Conservation (phyloP, 352 stramenopile species). For the Elongisporangium senticosum region DNA sequence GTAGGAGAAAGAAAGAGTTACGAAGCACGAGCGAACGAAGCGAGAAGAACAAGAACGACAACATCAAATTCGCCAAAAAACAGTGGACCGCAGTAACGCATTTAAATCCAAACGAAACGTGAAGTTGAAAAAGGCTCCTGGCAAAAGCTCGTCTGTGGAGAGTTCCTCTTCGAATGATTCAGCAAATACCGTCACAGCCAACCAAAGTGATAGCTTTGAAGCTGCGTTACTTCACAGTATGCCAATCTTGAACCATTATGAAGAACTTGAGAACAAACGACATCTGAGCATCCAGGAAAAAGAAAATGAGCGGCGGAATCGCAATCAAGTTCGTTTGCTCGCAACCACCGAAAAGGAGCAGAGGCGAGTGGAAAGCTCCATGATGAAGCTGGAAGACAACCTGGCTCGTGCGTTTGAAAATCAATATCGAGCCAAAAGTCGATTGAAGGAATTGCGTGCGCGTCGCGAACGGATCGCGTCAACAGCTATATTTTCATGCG, state of each 20-base stretch:
- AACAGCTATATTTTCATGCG: constrained; percentile 27
- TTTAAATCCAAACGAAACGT: constrained; percentile 10
- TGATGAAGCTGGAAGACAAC: constrained; percentile 47
- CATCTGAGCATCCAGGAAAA: constrained; percentile 14
- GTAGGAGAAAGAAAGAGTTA: constrained; percentile 21
- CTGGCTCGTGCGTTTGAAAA: constrained; percentile 19
- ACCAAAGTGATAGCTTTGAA: neutral
- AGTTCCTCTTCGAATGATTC: no score
- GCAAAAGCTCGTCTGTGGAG: no score
- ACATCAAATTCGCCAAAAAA: constrained; percentile 21
- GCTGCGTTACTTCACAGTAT: neutral
- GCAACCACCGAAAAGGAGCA: constrained; percentile 18
- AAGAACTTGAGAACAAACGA: constrained; percentile 16
- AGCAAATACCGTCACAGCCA: no score
- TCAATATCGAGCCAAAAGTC: constrained; percentile 7
- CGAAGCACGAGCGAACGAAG: constrained; percentile 13
- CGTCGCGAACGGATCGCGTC: constrained; percentile 14
- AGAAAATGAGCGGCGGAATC: no score
- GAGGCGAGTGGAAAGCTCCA: constrained; percentile 31
- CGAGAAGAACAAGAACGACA: constrained; percentile 15
- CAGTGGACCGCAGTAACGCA: constrained; percentile 12
- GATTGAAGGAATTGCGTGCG: constrained; percentile 12
- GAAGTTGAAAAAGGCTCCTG: neutral
- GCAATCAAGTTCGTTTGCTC: neutral
- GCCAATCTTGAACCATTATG: no score